These are phyloP conservation scores for Komagataella mondaviorum DNA, from an alignment of 805 yeast genomes.

Conservation along the genomic window DNA sequence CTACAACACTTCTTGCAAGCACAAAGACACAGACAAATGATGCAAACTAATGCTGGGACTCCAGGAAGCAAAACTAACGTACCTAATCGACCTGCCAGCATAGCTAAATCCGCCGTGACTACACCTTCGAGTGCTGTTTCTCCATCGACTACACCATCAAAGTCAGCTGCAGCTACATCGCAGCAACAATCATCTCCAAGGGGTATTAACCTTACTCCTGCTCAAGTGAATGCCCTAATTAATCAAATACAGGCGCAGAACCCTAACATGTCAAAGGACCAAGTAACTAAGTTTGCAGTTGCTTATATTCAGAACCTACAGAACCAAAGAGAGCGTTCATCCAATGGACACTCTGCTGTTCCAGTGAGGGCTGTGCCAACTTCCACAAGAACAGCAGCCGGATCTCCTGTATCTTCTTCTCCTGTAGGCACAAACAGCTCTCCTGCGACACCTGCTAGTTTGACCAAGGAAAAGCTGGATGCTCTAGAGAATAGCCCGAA, in stretches of 20 bases:
- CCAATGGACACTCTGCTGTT: neutral
- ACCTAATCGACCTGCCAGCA: neutral
- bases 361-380: conserved; percentile 7
- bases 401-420: neutral
- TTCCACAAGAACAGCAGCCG: conserved; percentile 7
- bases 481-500: conserved; percentile 19
- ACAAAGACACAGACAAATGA: conserved; percentile 34
- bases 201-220: conserved; percentile 30
- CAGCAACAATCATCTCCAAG: neutral
- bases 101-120: neutral
- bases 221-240: conserved; percentile 53
- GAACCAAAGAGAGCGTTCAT: conserved; percentile 14
- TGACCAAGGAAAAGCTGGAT: conserved; percentile 14
- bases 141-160: conserved; percentile 1
- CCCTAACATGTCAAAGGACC: conserved; percentile 48
- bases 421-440: conserved; percentile 1
- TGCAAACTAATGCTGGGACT: conserved; percentile 28
- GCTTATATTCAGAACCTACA: conserved; percentile 43
- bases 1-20: conserved; percentile 41
- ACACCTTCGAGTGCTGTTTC: conserved; percentile 1
- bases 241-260: conserved; percentile 52
- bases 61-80: conserved; percentile 5
- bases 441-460: conserved; percentile 3
- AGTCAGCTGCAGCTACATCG: neutral
- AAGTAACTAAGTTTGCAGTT: conserved; percentile 54